phyloP scores from a whole-genome alignment of 306 rosid genomes.

The Styphnolobium japonicum region DNA sequence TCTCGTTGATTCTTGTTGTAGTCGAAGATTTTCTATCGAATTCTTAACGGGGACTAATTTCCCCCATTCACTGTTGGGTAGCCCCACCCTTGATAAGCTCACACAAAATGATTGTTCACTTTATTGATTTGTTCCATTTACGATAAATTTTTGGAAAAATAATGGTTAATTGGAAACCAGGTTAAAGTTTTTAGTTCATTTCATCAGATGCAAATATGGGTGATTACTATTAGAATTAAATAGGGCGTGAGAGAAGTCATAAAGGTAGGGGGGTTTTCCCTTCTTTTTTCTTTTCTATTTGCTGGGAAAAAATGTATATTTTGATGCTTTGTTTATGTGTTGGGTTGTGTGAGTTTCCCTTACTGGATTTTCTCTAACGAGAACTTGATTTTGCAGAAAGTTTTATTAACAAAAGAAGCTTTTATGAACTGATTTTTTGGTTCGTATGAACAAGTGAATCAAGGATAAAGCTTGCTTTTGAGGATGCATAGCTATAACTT shows the following conservation, averaged over 20 bases:
- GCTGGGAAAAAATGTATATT: not conserved
- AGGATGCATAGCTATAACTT: not conserved
- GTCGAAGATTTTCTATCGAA: not conserved
- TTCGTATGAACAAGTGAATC: not conserved
- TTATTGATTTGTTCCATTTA: not conserved
- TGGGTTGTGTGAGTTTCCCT: not conserved
- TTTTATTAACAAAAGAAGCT: not conserved
- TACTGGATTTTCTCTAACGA: not conserved
- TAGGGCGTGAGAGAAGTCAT: not conserved
- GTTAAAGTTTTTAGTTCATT: not conserved
- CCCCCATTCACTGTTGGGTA: not conserved
- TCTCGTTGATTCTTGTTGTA: not conserved
- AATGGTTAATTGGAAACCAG: not conserved
- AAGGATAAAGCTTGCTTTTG: slow-evolving; percentile 7
- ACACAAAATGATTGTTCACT: not conserved
- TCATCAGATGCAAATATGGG: not conserved
- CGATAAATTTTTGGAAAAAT: not conserved
- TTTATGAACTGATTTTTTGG: not conserved
- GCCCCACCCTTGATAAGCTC: not conserved
- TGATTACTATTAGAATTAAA: too few relatives aligned
- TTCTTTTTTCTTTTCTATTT: not conserved
- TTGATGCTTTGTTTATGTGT: not conserved
- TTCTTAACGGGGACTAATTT: not conserved
- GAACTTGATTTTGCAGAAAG: not conserved
- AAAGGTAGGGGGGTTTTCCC: not conserved